phyloP scores from a whole-genome alignment of 371 early-diverging fungal species.

The Funneliformis caledonium region DNA sequence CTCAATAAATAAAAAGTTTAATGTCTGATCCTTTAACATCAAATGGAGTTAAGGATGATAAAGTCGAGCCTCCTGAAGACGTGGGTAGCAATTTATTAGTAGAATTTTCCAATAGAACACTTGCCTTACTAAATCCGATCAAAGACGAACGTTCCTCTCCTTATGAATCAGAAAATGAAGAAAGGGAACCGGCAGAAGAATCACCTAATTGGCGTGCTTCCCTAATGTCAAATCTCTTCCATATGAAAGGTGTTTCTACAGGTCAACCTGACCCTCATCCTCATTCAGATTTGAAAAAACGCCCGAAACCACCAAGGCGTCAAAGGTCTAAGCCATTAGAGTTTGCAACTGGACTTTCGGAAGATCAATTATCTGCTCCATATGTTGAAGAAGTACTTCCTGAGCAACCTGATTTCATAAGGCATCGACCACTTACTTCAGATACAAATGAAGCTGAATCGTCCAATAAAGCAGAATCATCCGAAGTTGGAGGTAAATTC shows the following conservation, averaged over 20 bases:
- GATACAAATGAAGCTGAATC: background rate
- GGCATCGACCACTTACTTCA: background rate
- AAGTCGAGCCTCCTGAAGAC: background rate
- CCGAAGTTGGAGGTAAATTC: background rate
- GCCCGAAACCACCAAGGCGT: background rate
- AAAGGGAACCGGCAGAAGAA: background rate
- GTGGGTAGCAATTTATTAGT: background rate
- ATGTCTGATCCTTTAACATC: background rate
- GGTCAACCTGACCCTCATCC: background rate
- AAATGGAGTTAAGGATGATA: background rate
- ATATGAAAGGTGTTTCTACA: background rate
- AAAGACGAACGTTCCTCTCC: background rate
- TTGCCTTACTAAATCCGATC: background rate
- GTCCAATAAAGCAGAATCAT: background rate
- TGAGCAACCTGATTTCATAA: conserved; percentile 13
- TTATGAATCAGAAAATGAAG: background rate
- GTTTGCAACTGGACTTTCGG: background rate
- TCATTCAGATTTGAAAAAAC: background rate
- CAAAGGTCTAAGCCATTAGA: background rate
- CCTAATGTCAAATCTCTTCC: background rate
- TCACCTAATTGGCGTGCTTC: background rate
- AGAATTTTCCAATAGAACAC: background rate
- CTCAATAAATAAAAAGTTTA: background rate
- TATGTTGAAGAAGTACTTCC: conserved; percentile 32
- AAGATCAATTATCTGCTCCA: conserved; percentile 31